Base-by-base conservation (phyloP, 371 early-diverging fungal species). In the Syncephalis fuscata region DNA sequence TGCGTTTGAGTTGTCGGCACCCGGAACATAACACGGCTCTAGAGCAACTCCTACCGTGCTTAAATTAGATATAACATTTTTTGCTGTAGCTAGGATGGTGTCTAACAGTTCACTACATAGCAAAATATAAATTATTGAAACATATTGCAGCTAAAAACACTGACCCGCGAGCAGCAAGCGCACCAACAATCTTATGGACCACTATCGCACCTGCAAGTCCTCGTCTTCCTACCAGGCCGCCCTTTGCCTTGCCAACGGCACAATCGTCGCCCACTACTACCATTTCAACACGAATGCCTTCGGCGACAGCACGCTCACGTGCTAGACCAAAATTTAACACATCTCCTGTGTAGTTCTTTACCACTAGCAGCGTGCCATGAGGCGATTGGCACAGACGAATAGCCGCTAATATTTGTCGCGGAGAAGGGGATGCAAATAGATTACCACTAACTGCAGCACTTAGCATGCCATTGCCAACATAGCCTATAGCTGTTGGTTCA, bases 341-440 rank as follows among this genome's bases (percentile, higher is more conserved):
- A 52, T 83, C 81, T 39, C 89, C 88, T 0, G 88, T 88, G 52
- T 88, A 88, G 58, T 87, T 86, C 68, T 82, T 85, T 58, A 86
- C 75, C 17, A 87, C 70, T 3, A 85, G 73, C 37, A 86, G 52
- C 1, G 82, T 74, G 19, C 84, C 85, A 42, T 76, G 70, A 20
- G 69, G 67, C 0, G 77, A 72, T 43, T 74, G 68, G 1, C 73
- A 68, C 3, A 67, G 62, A 38, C 80, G 68, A 41, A 88, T 56
- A 39, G 80, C 82, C 1, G 78, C 66, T 36, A 81, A 59, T 1
- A 85, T 77, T 54, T 84, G 83, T 3, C 71, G 66, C 4, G 86
- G 66, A 0, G 80, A 72, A 8, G 88, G 87, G 8, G 85, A 85
- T 0, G 87, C 86, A 67, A 88, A 88, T 11, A 85, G 74, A 53